These are phyloP conservation scores for Zymoseptoria passerinii DNA, from an alignment of 2,329 filamentous ascomycete genomes.

Conservation along the genomic window DNA sequence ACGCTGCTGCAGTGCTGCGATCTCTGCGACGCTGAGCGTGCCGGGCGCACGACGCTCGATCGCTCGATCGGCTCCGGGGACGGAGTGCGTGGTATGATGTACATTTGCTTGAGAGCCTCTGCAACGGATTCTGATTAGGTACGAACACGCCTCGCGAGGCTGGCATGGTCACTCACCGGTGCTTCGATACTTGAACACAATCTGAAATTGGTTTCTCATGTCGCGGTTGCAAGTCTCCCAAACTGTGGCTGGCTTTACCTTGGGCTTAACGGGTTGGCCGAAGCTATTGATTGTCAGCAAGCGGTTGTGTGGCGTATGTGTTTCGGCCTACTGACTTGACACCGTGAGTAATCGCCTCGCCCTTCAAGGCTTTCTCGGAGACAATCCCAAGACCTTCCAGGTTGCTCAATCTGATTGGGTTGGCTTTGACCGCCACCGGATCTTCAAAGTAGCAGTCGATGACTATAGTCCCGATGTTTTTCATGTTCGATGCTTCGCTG, in stretches of 20 bases:
- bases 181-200: conserved; percentile 21
- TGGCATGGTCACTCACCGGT: conserved; percentile 6
- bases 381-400: conserved; percentile 1
- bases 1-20: too few species aligned
- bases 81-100: conserved; percentile 12
- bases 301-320: too few species aligned
- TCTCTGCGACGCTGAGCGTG: too few species aligned
- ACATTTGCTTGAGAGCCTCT: conserved; percentile 10
- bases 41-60: too few species aligned
- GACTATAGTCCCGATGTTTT: background rate
- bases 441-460: background rate
- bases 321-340: background rate
- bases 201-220: background rate
- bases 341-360: conserved; percentile 10
- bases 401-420: background rate
- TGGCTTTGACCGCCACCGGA: background rate
- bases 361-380: conserved; percentile 16
- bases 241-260: background rate
- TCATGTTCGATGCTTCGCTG: background rate
- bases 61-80: conserved; percentile 11
- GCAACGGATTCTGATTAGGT: background rate
- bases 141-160: too few species aligned
- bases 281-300: background rate
- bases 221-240: background rate
- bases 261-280: background rate